Evolutionary conservation across 495 filamentous ascomycete species (phyloP).

Genomic region (Xylaria acuta): DNA sequence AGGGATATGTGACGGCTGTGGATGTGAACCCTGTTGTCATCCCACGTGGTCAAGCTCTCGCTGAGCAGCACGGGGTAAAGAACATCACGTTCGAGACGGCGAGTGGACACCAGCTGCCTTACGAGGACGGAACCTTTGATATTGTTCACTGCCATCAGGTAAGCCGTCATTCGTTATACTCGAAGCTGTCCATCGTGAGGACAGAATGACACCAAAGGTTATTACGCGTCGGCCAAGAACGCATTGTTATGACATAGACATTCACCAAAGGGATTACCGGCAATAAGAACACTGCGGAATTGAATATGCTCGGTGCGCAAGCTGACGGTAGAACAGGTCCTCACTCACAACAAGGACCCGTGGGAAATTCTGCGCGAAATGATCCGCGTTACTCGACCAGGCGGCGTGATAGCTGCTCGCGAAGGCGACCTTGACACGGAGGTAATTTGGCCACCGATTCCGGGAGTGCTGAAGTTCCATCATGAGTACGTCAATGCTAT

Average conservation of each 20-base stretch:
- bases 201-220: neutral
- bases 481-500: conserved; percentile 23
- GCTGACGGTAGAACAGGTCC: conserved; percentile 29
- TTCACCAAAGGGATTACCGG: no score
- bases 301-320: neutral
- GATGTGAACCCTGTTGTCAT: conserved; percentile 49
- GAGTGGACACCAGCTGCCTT: conserved; percentile 47
- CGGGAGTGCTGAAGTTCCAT: conserved; percentile 45
- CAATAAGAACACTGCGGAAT: neutral
- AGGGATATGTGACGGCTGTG: conserved; percentile 49
- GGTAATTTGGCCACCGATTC: conserved; percentile 44
- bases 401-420: conserved; percentile 50
- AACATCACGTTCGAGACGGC: conserved; percentile 48
- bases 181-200: conserved; percentile 21
- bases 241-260: neutral
- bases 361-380: conserved; percentile 50
- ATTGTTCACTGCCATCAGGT: conserved; percentile 44
- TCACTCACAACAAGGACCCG: conserved; percentile 47
- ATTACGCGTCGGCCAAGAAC: neutral
- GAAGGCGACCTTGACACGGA: conserved; percentile 49
- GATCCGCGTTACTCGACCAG: conserved; percentile 49
- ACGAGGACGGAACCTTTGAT: conserved; percentile 50
- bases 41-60: conserved; percentile 39
- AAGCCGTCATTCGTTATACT: conserved; percentile 14
- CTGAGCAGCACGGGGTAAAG: conserved; percentile 25